Evolutionary conservation across 2,329 filamentous ascomycete species (phyloP), one percentile per base, ranked within the genome.

Genomic region (Cercospora sp.): DNA sequence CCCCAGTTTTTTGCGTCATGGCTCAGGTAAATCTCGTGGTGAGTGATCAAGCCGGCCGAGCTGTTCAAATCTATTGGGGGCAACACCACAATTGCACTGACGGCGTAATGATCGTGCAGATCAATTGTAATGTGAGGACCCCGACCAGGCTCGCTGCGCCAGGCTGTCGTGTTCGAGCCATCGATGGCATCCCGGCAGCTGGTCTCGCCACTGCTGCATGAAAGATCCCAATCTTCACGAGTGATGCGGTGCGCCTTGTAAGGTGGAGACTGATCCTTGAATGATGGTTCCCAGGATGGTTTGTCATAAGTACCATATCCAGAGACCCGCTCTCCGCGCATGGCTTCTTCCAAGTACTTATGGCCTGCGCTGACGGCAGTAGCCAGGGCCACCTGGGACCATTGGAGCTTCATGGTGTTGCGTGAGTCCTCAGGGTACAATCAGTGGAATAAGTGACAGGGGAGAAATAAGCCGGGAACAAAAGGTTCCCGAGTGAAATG

Each of bases 241-340:
- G 59, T 61, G 59, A 61, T 61, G 59, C 59, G 59, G 33, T 61
- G 33, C 18, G 59, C 59, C 59, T 61, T 61, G 59, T 61, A 61
- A 61, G 59, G 59, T 61, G 59, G 59, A 61, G 59, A 61, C 33
- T 61, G 59, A 42, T 61, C 59, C 59, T 45, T 42, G 20, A 61
- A 61, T 28, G 36, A 42, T 26, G 59, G 59, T 30, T 61, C 59
- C 59, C 59, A 61, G 59, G 59, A 61, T 45, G 59, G 59, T 61
- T 61, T 61, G 59, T 61, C 59, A 45, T 61, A 61, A 30, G 59
- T 61, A 61, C 59, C 59, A 61, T 61, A 61, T 61, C 59, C 59
- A 61, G 59, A 61, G 59, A 61, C 59, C 48, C 59, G 59, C 59
- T 61, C 59, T 61, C 59, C 59, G 33, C 59, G 59, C 59, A 61